Evolutionary conservation across 2,329 filamentous ascomycete species (phyloP), one percentile per base, ranked within the genome.

Genomic region (Pseudogymnoascus sp.): DNA sequence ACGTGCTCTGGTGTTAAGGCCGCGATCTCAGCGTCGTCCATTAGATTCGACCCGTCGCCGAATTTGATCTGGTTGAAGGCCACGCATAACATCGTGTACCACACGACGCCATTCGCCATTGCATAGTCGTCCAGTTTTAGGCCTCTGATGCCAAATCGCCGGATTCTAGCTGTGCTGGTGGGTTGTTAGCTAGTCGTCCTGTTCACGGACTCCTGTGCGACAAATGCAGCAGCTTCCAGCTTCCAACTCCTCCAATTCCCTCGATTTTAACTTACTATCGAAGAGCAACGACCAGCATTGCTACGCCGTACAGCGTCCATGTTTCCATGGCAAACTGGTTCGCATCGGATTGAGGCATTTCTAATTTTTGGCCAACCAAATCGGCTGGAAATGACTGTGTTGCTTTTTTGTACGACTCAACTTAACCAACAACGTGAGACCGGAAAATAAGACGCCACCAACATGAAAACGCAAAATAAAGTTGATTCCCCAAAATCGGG

Each of bases 1-100:
- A 69, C 71, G 29, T 67, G 74, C 4, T 66, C 52, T 1, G 76
- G 74, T 0, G 78, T 79, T 52, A 80, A 64, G 8, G 70, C 68
- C 5, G 65, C 64, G 0, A 69, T 69, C 55, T 79, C 76, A 35
- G 78, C 75, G 0, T 70, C 65, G 3, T 72, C 73, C 74, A 80
- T 75, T 60, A 79, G 70, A 65, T 80, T 80, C 9, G 77, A 79
- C 1, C 78, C 79, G 45, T 77, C 78, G 4, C 77, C 76, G 2
- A 72, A 73, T 4, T 75, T 73, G 40, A 80, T 74, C 65, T 77
- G 59, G 61, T 80, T 80, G 58, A 80, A 67, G 0, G 78, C 69
- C 8, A 78, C 73, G 61, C 75, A 77, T 29, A 80, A 69, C 15
- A 80, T 65, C 0, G 78, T 80, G 65, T 79, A 80, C 73, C 75